Conservation (phyloP, 352 stramenopile species). For the Phytophthora citricola region DNA sequence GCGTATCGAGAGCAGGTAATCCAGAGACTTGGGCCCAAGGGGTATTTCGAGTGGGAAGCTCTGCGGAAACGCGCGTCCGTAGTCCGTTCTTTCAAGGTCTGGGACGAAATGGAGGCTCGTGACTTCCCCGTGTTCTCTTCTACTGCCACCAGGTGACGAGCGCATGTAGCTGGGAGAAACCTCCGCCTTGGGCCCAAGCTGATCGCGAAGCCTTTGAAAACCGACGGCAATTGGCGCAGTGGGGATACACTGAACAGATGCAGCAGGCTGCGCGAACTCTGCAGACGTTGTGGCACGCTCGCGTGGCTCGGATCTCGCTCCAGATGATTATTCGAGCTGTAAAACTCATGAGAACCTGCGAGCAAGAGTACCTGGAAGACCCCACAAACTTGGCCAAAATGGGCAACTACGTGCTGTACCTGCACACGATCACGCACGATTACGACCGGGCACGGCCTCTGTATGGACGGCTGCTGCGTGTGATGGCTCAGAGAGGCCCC, state of each 20-base stretch:
- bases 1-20: conserved; percentile 58
- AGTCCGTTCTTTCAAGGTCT: conserved; percentile 67
- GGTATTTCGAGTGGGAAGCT: conserved; percentile 73
- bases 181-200: conserved; percentile 54
- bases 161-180: conserved; percentile 70
- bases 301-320: conserved; percentile 62
- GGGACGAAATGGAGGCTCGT: conserved; percentile 71
- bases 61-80: conserved; percentile 35
- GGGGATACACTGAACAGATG: conserved; percentile 76
- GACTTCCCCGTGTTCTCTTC: conserved; percentile 66
- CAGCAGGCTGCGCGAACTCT: conserved; percentile 52
- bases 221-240: conserved; percentile 56
- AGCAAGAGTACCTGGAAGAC: conserved; percentile 78
- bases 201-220: conserved; percentile 58
- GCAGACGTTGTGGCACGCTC: conserved; percentile 63
- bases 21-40: conserved; percentile 49
- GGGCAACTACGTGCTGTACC: conserved; percentile 85
- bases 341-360: conserved; percentile 72
- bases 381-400: conserved; percentile 77
- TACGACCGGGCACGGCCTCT: conserved; percentile 80
- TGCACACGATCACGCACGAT: conserved; percentile 80
- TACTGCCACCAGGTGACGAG: conserved; percentile 81
- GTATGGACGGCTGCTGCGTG: conserved; percentile 70
- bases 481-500: conserved; percentile 79
- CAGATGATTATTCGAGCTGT: conserved; percentile 68